Evolutionary conservation across 1,284 basidiomycete genomes (phyloP), one percentile per base, ranked within the genome.

Genomic region (Fomitopsis palustris): DNA sequence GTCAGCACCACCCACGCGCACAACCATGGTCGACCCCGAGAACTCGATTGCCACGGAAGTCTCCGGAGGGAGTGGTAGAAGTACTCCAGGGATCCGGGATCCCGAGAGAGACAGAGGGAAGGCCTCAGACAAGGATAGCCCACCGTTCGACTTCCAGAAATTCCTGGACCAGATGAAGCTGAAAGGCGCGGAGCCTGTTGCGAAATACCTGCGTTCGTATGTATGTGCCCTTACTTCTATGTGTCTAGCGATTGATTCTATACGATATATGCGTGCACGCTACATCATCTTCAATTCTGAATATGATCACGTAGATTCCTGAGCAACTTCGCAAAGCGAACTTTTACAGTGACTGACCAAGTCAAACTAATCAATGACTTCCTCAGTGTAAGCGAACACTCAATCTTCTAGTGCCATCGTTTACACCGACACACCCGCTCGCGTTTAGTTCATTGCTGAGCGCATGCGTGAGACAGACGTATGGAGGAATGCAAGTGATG

Each of bases 351-450:
- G 29, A 86, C 85, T 61, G 95, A 97, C 69, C 95, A 97, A 72
- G 86, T 96, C 65, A 96, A 93, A 76, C 84, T 97, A 55, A 94
- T 98, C 69, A 90, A 92, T 68, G 95, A 97, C 66, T 98, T 97
- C 67, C 78, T 97, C 31, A 82, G 80, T 63, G 93, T 95, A 71
- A 70, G 91, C 72, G 29, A 10, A 23, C 21, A 39, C 19, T 31
- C 17, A 21, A 14, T 21, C 23, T n/a, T 12, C 25, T 12, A 29
- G 10, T 33, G 16, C 33, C 51, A 29, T 19, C 6, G 41, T 38
- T 43, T 33, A 29, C 10, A 19, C 41, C 45, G 25, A 47, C 9
- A 31, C 16, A 23, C 21, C 31, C 37, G 54, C 60, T 27, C 57
- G 5, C 9, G 3, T 56, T 9, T 69, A 96, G 91, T 98, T 98